Base-by-base conservation (phyloP, 768 basidiomycete genomes). In the Punctularia strigosozonata region DNA sequence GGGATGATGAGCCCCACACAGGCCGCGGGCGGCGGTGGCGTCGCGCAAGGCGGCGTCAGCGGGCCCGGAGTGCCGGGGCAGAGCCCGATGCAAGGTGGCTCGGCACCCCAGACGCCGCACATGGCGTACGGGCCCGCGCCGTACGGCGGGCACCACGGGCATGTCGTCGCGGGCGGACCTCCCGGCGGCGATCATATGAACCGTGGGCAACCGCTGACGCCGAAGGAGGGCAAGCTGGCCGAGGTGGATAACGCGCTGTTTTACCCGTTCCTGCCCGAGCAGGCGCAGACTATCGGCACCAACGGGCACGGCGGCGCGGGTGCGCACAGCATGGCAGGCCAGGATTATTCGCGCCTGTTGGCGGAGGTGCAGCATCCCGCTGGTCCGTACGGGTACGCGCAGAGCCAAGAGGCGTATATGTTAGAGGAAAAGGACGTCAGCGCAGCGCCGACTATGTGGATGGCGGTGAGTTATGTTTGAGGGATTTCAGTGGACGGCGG, bases 191-290 rank as follows among this genome's bases (percentile, higher is more conserved):
- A n/a, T n/a, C n/a, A n/a, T n/a, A n/a, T n/a, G n/a, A 25, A 17
- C 15, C 37, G 20, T 37, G 14, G 14, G 41, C 34, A n/a, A 12
- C 36, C 5, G 24, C 39, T 14, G 32, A 35, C 36, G 31, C 34
- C 36, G 8, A 40, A 37, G 6, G 51, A 50, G 39, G 50, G 50
- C 43, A 51, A 53, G 38, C 68, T 86, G 25, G 76, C 74, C 2
- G 81, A 86, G 15, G 65, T 87, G 31, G 81, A 83, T 2, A 61
- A 70, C 5, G 69, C 66, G 22, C 56, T 85, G 31, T 87, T 88
- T 59, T 88, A 82, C 49, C 84, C 84, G 0, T 83, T 84, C 62
- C 84, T 68, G 50, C 77, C 81, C 0, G 81, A 84, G 46, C 60
- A 63, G 48, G 39, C 56, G 20, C 39, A 41, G 39, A 37, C 42